Percentiles rank a stretch among this genome's conserved stretches.
These are phyloP conservation scores for Pichia californica DNA, from an alignment of 805 yeast genomes.

Conservation along the genomic window DNA sequence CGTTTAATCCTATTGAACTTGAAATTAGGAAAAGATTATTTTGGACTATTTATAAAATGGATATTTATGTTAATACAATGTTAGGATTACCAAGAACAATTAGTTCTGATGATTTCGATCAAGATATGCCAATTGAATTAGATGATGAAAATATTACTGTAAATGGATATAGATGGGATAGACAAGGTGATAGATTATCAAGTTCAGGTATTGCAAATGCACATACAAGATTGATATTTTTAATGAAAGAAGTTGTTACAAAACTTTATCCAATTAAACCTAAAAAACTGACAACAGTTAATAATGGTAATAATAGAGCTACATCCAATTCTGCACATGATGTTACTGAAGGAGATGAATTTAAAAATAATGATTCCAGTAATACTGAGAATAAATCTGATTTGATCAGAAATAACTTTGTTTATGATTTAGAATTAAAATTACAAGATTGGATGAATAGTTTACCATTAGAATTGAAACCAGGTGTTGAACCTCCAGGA, in stretches of 20 bases:
- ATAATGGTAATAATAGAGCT: conserved; percentile 6
- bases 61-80: conserved; percentile 80
- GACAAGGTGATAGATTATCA: conserved; percentile 48
- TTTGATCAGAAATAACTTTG: conserved; percentile 32
- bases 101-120: conserved; percentile 76
- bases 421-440: conserved; percentile 60
- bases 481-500: conserved; percentile 62
- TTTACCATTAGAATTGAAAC: conserved; percentile 65
- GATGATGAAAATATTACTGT: conserved; percentile 84
- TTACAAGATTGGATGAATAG: conserved; percentile 65
- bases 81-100: conserved; percentile 79
- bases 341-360: not conserved
- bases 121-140: conserved; percentile 74
- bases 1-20: conserved; percentile 67
- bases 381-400: conserved; percentile 27
- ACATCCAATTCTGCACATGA: conserved; percentile 1
- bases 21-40: conserved; percentile 81
- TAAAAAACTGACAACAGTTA: conserved; percentile 19
- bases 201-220: conserved; percentile 78
- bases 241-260: conserved; percentile 64
- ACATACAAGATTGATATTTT: conserved; percentile 68
- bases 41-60: conserved; percentile 89
- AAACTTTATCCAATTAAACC: conserved; percentile 70
- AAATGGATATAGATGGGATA: conserved; percentile 40
- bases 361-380: not conserved